Base-by-base conservation (phyloP, 441 rosid species). In the Gossypium davidsonii region DNA sequence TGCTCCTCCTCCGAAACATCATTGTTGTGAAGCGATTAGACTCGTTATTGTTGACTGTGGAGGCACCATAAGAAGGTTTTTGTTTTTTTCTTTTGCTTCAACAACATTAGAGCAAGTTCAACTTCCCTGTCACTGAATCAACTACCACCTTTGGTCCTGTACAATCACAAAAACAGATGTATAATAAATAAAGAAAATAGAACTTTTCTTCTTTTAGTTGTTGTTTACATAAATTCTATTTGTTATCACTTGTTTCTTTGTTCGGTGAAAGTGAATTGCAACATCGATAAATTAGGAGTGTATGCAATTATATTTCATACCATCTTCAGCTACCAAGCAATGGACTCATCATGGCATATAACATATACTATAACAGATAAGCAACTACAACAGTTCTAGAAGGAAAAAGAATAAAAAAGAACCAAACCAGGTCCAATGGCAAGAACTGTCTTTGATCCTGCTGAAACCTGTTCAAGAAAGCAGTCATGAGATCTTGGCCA, bases 41-140 rank as follows among this genome's bases (percentile, higher is more conserved):
- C 0, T 46, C 39, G 0, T 14, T 18, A 65, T 15, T 11, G 28
- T 2, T 6, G 57, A 67, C n/a, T 26, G 5, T 48, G 21, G 57
- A 67, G 6, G 18, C 14, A 0, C 7, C 1, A 26, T 3, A 49
- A 25, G 39, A n/a, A 6, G 23, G 23, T 14, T 10, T 2, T 23
- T 31, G 37, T 31, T 57, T 57, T 15, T 49, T 69, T 23, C 39
- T 57, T 15, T 49, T 69, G n/a, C 48, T 42, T 1, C 64, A 6
- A 55, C 12, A 20, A 39, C 12, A 44, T 88, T 80, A 92, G 37
- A 92, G 94, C 57, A 93, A 81, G 57, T 87, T 81, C 75, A 84
- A 82, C 74, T 83, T 91, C 56, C 95, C 95, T 0, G 98, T 90
- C 69, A 93, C 82, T 17, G 93, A 84, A 77, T 93, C 90, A 64